Conservation (phyloP, 1,284 basidiomycete genomes). For the Mycena citricolor region DNA sequence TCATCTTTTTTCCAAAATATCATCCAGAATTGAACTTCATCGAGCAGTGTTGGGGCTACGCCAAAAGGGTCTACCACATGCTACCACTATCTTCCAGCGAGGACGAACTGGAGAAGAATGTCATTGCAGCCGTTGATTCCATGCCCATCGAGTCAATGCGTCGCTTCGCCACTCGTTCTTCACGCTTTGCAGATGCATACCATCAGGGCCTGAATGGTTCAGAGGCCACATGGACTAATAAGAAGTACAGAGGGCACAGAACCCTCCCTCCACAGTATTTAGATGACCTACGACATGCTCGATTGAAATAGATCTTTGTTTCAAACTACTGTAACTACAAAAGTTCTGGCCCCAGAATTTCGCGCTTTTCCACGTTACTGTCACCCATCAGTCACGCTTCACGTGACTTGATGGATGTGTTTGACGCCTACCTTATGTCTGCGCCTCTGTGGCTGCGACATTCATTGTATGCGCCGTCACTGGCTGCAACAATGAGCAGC, state of each 20-base stretch:
- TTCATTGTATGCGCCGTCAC: too few species aligned
- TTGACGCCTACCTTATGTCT: too few species aligned
- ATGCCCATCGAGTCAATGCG: not conserved
- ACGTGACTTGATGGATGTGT: too few species aligned
- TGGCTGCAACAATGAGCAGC: too few species aligned
- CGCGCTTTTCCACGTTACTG: too few species aligned
- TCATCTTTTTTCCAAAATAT: slow-evolving; percentile 11
- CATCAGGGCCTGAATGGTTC: slow-evolving; percentile 4
- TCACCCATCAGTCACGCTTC: too few species aligned
- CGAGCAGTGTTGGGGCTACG: slow-evolving; percentile 11
- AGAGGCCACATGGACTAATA: slow-evolving; percentile 10
- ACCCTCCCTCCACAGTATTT: slow-evolving; percentile 5
- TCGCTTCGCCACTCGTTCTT: slow-evolving; percentile 6
- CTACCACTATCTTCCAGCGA: slow-evolving; percentile 1
- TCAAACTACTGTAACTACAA: too few species aligned
- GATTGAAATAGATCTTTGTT: too few species aligned
- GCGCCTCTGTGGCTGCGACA: too few species aligned
- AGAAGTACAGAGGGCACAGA: slow-evolving; percentile 8
- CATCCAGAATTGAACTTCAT: slow-evolving; percentile 20
- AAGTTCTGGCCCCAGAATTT: too few species aligned
- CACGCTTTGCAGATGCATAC: slow-evolving; percentile 10
- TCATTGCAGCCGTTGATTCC: not conserved
- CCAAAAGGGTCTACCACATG: slow-evolving; percentile 5
- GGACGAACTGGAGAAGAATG: not conserved
- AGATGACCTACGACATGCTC: slow-evolving; percentile 1